Conservation (phyloP, 2,329 filamentous ascomycete species). For the Apiospora malaysiana region DNA sequence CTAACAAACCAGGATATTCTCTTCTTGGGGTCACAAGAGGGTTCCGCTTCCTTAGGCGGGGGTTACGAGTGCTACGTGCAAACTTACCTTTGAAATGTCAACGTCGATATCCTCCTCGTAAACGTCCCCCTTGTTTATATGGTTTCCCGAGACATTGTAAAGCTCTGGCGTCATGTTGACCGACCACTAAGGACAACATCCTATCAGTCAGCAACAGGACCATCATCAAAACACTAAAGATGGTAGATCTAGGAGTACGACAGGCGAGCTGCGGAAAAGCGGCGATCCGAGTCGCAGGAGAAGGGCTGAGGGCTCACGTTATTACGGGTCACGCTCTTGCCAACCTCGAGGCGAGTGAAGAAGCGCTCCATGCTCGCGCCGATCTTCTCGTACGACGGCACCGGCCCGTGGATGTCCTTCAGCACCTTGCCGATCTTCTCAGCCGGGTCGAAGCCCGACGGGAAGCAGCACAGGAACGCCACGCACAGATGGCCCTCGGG, state of each 20-base stretch:
- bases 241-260: neutral
- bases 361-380: conserved; percentile 61
- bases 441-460: conserved; percentile 58
- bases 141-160: conserved; percentile 47
- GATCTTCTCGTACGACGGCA: conserved; percentile 61
- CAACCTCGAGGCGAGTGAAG: conserved; percentile 54
- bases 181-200: conserved; percentile 6
- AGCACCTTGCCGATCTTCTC: conserved; percentile 55
- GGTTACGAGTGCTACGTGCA: neutral
- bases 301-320: conserved; percentile 47
- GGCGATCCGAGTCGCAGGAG: neutral
- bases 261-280: neutral
- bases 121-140: conserved; percentile 42
- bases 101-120: conserved; percentile 44
- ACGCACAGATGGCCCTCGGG: conserved; percentile 48
- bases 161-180: conserved; percentile 40
- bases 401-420: conserved; percentile 56
- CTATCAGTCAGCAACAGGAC: neutral
- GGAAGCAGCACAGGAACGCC: conserved; percentile 59
- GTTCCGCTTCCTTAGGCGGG: neutral
- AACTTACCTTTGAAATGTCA: conserved; percentile 44
- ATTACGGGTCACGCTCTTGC: conserved; percentile 54
- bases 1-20: too few species aligned
- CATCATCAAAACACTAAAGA: too few species aligned
- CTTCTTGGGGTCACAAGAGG: too few species aligned